Evolutionary conservation across 176 grass and related monocot species (phyloP).

Genomic region (Zea mays): DNA sequence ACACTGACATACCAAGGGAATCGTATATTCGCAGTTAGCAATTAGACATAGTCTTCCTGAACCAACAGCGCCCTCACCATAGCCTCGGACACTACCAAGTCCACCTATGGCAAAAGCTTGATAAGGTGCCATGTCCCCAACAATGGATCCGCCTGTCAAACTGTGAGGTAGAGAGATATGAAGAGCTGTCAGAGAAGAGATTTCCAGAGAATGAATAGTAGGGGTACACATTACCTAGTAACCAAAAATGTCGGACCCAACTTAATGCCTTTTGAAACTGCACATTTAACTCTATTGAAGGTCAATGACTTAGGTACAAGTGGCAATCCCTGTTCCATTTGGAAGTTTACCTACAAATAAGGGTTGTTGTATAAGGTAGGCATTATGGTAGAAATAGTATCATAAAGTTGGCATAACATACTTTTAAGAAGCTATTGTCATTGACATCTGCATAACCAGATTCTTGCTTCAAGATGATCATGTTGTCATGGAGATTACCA

Average conservation of each 20-base stretch:
- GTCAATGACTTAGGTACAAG: constrained; percentile 76
- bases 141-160: constrained; percentile 90
- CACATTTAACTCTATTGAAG: constrained; percentile 93
- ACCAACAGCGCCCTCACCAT: constrained; percentile 89
- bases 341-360: constrained; percentile 73
- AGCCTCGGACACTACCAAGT: constrained; percentile 88
- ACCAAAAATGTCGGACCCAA: constrained; percentile 81
- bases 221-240: constrained; percentile 55
- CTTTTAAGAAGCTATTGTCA: constrained; percentile 81
- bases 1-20: constrained; percentile 88
- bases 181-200: constrained; percentile 2
- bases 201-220: constrained; percentile 26
- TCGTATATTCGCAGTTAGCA: constrained; percentile 78
- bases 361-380: constrained; percentile 21
- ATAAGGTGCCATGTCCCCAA: constrained; percentile 97
- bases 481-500: constrained; percentile 89
- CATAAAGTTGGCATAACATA: constrained; percentile 42
- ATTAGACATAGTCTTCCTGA: constrained; percentile 86
- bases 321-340: constrained; percentile 98
- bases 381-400: constrained; percentile 16
- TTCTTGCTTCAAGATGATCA: constrained; percentile 98
- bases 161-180: constrained; percentile 53
- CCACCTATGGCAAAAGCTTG: constrained; percentile 97
- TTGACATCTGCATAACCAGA: constrained; percentile 70
- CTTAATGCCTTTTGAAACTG: constrained; percentile 84